phyloP scores from a whole-genome alignment of 257 asterid genomes.

The Catharanthus roseus region DNA sequence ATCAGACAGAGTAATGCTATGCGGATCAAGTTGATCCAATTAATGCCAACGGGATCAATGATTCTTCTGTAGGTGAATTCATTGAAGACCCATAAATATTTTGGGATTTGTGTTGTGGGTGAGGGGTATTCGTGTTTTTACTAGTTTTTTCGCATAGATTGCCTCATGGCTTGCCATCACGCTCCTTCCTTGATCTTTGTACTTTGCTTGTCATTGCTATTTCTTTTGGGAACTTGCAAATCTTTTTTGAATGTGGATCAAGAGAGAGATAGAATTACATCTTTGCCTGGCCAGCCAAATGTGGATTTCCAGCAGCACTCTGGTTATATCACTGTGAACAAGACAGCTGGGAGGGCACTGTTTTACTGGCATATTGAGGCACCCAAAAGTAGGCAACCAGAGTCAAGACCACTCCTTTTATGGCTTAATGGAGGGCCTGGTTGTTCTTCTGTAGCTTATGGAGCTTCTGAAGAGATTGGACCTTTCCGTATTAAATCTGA shows the following conservation, averaged over 20 bases:
- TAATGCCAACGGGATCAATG: conserved; percentile 8
- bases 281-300: conserved; percentile 88
- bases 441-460: conserved; percentile 95
- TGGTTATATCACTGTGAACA: conserved; percentile 76
- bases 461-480: conserved; percentile 92
- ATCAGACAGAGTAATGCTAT: too few relatives aligned
- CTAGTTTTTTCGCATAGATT: not conserved
- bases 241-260: conserved; percentile 52
- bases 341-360: conserved; percentile 72
- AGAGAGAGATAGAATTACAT: conserved; percentile 59
- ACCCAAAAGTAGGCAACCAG: conserved; percentile 49
- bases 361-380: conserved; percentile 94
- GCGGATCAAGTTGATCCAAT: too few relatives aligned
- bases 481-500: conserved; percentile 82
- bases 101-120: conserved; percentile 27
- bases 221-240: conserved; percentile 38
- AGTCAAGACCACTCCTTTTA: conserved; percentile 72
- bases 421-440: conserved; percentile 99
- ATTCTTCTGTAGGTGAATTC: conserved; percentile 15
- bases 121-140: not conserved
- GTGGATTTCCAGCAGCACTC: conserved; percentile 68
- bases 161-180: conserved; percentile 17
- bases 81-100: conserved; percentile 21
- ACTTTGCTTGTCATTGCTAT: conserved; percentile 21
- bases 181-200: not conserved